Conservation (phyloP, 2,329 filamentous ascomycete genomes). For the Sphaceloma murrayae region DNA sequence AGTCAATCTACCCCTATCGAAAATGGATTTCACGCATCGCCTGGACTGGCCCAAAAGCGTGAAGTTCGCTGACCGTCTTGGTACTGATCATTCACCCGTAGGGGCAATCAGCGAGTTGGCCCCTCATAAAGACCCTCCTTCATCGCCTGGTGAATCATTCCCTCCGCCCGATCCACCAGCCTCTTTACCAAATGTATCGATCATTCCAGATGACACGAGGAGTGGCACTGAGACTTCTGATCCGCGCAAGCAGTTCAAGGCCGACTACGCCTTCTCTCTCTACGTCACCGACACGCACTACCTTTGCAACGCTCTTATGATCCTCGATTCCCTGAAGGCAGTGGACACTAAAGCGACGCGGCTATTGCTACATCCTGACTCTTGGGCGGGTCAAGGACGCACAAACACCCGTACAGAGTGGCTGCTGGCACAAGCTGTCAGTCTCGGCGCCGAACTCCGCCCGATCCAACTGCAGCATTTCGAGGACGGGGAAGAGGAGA, state of each 20-base stretch:
- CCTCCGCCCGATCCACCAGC: too few relatives aligned
- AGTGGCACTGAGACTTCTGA: too few relatives aligned
- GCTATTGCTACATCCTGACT: slow-evolving; percentile 36
- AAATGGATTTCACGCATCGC: too few relatives aligned
- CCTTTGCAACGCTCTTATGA: slow-evolving; percentile 36
- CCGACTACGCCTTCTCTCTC: slow-evolving; percentile 32
- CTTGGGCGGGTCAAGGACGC: slow-evolving; percentile 23
- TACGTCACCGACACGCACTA: slow-evolving; percentile 36
- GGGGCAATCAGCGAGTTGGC: too few relatives aligned
- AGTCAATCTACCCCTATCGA: too few relatives aligned
- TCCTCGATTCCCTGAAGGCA: slow-evolving; percentile 35
- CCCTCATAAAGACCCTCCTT: too few relatives aligned
- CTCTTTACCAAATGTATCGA: too few relatives aligned
- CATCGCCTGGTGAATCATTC: too few relatives aligned
- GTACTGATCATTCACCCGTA: too few relatives aligned
- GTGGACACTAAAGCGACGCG: slow-evolving; percentile 35
- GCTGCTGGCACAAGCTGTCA: slow-evolving; percentile 40
- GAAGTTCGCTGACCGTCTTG: too few relatives aligned
- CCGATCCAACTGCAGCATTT: slow-evolving; percentile 33
- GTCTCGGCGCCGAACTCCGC: slow-evolving; percentile 40
- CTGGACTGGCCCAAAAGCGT: too few relatives aligned
- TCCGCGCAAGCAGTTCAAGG: not conserved
- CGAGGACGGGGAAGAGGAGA: slow-evolving; percentile 32
- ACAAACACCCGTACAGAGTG: slow-evolving; percentile 26
- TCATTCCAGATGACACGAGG: too few relatives aligned